Conservation (phyloP, 257 asterid species). For the Nicotiana tomentosiformis region DNA sequence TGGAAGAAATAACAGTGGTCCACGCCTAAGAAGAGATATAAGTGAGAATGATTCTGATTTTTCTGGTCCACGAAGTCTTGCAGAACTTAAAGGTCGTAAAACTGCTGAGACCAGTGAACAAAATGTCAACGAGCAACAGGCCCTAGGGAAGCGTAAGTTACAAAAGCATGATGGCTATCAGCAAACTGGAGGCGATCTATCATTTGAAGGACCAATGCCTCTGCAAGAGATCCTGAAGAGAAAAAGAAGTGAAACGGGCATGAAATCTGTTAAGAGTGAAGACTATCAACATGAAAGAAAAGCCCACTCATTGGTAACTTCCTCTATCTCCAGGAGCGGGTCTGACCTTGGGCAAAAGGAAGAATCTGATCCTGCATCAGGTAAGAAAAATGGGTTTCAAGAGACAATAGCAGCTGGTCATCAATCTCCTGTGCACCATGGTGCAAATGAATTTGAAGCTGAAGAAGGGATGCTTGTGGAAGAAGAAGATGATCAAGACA, state of each 20-base stretch:
- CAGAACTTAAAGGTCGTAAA: conserved; percentile 64
- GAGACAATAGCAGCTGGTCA: conserved; percentile 9
- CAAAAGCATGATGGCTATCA: conserved; percentile 32
- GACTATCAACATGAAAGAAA: conserved; percentile 22
- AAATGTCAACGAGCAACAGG: conserved; percentile 29
- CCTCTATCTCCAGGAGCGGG: conserved; percentile 3
- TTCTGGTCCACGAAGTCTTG: conserved; percentile 65
- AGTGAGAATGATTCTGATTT: conserved; percentile 34
- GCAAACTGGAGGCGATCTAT: conserved; percentile 32
- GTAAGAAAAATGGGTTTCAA: conserved; percentile 21
- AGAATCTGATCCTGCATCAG: conserved; percentile 21
- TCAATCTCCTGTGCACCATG: conserved; percentile 10
- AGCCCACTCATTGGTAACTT: conserved; percentile 8
- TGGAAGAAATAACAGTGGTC: conserved; percentile 38
- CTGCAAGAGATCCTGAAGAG: conserved; percentile 77
- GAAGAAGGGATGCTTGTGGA: conserved; percentile 42
- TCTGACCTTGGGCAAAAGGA: conserved; percentile 18
- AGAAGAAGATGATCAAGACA: conserved; percentile 34
- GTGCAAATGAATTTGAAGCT: conserved; percentile 26
- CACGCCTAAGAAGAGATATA: conserved; percentile 38
- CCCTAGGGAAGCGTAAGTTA: conserved; percentile 68
- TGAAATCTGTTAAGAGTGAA: conserved; percentile 11
- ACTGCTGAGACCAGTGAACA: conserved; percentile 32
- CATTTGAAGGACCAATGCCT: conserved; percentile 97
- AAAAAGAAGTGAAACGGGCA: conserved; percentile 40